Evolutionary conservation across 2,329 filamentous ascomycete species (phyloP).

Genomic region (Colletotrichum destructivum): DNA sequence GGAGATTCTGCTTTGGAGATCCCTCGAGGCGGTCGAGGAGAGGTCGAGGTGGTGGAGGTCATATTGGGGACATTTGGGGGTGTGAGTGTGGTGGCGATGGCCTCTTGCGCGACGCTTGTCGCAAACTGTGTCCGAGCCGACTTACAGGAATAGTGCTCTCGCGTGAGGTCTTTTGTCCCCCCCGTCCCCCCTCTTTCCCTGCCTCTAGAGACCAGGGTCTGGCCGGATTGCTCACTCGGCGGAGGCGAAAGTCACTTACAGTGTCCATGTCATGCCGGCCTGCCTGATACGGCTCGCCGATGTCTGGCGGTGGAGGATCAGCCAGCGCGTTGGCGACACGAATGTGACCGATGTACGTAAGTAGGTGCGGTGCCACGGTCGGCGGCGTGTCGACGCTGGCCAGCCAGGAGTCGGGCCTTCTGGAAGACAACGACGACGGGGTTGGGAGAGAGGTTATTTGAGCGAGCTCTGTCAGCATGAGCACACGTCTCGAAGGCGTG

Average conservation of each 20-base stretch:
- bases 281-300: not conserved
- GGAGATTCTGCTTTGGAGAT: no score
- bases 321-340: conserved; percentile 5
- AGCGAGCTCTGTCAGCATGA: not conserved
- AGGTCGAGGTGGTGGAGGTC: no score
- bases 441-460: no score
- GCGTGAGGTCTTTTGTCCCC: no score
- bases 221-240: not conserved
- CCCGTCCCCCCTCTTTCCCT: no score
- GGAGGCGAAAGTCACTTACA: not conserved
- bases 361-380: not conserved
- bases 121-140: no score
- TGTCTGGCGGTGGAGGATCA: not conserved
- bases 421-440: not conserved
- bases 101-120: no score
- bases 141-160: no score
- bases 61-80: no score
- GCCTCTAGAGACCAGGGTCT: no score
- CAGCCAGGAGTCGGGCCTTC: not conserved
- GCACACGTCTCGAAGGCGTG: not conserved
- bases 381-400: not conserved
- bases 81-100: no score
- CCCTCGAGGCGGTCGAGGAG: no score
- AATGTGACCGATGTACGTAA: not conserved
- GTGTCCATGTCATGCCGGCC: not conserved